A percentile compares a stretch with the other conserved stretches of the same genome.
Evolutionary conservation across 768 basidiomycete species (phyloP).

Genomic region (Brasilioporus rufonigricans): DNA sequence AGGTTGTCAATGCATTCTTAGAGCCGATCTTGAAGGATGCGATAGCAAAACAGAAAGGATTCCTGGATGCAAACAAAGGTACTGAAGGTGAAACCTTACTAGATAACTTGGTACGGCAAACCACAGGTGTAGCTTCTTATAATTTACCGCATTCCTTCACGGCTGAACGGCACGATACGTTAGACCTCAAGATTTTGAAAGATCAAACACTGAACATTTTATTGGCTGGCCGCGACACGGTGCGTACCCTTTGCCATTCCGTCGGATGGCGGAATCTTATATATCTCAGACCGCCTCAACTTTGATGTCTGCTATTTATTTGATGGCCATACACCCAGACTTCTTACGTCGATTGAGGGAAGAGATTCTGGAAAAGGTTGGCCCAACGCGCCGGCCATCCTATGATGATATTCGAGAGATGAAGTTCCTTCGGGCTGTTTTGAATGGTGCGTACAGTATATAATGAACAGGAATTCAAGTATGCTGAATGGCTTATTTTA

Average conservation of each 20-base stretch:
- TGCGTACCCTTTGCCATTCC: constrained; percentile 11
- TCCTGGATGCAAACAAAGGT: constrained; percentile 3
- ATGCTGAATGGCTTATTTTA: constrained; percentile 4
- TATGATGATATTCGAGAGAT: constrained; percentile 43
- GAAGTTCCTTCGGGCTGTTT: constrained; percentile 43
- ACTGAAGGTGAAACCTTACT: constrained; percentile 39
- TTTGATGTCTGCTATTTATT: constrained; percentile 44
- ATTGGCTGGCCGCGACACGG: constrained; percentile 45
- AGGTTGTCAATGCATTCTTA: constrained; percentile 38
- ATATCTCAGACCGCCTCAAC: constrained; percentile 40
- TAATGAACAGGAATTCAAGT: too few species aligned
- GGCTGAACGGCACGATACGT: not conserved
- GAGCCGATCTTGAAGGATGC: constrained; percentile 40
- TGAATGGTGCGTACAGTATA: constrained; percentile 35
- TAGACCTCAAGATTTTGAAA: constrained; percentile 34
- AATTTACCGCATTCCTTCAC: not conserved
- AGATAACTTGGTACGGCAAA: constrained; percentile 39
- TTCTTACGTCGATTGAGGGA: constrained; percentile 39
- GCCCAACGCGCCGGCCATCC: constrained; percentile 33
- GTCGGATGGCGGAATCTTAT: not conserved
- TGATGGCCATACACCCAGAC: constrained; percentile 44
- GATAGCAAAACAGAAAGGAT: constrained; percentile 23
- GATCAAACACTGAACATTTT: constrained; percentile 45
- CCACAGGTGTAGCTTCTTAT: constrained; percentile 30
- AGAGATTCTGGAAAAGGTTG: constrained; percentile 41